Evolutionary conservation across 805 yeast genomes (phyloP), one percentile per base, ranked within the genome.

Genomic region (Ogataea populi-albae): DNA sequence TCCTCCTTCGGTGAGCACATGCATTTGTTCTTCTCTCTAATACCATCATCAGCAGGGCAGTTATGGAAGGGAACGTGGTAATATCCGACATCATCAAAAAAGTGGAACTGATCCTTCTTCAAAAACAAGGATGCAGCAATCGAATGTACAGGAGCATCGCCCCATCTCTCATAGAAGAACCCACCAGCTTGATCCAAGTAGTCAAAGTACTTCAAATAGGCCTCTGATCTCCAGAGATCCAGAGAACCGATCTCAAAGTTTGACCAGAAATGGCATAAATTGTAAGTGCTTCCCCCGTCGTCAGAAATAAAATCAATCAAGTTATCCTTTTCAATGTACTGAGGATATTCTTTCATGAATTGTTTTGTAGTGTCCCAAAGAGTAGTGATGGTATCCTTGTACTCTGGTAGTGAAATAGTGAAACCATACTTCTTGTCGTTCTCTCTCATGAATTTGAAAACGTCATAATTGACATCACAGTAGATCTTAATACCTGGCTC

Each of bases 91-190:
- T 86, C 95, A 41, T 77, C 82, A 57, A 88, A 88, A 70, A 82
- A 78, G 55, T 87, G 95, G 32, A 87, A 64, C 54, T 80, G 68
- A 43, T 75, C 78, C 57, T 73, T 77, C 36, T 83, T 77, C 59
- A 86, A 57, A 65, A 87, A 84, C 46, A 87, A 65, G 4, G 93
- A 67, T 15, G 86, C 95, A 21, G 93, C 96, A 52, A 86, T 79
- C 5, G 94, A 83, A 61, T 86, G 96, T 32, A 86, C 81, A 23
- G 96, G 96, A 18, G 95, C 95, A 62, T 86, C 96, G 50, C 95
- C 95, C 96, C 95, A 86, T 63, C 95, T 74, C 68, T 84, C 88
- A 61, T 86, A 87, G 66, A 83, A 87, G 66, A 87, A 87, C n/a
- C 95, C 95, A 59, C 96, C 95, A 11, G 81, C 75, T 43, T 75